Conservation (phyloP, 352 stramenopile genomes). For the Hyaloperonospora arabidopsidis region DNA sequence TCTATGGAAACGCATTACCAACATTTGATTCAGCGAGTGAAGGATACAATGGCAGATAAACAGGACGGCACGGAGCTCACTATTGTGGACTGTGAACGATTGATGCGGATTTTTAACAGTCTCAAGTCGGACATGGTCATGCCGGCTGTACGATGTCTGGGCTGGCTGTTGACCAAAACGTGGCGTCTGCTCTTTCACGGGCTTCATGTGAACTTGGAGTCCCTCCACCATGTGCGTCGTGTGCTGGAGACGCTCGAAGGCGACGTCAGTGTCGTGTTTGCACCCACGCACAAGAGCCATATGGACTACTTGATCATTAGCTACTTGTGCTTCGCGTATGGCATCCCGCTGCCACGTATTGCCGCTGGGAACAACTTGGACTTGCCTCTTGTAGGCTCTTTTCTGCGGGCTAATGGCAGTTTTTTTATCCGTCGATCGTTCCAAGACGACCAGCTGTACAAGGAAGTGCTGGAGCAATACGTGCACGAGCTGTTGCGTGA, state of each 20-base stretch:
- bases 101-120: constrained; percentile 51
- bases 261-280: constrained; percentile 71
- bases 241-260: constrained; percentile 39
- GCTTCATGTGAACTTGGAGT: constrained; percentile 62
- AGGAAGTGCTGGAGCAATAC: constrained; percentile 80
- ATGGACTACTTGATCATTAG: constrained; percentile 88
- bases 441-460: constrained; percentile 62
- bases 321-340: constrained; percentile 85
- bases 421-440: constrained; percentile 88
- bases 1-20: constrained; percentile 32
- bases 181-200: constrained; percentile 71
- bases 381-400: constrained; percentile 66
- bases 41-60: constrained; percentile 8
- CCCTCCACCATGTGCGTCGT: constrained; percentile 46
- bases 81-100: constrained; percentile 21
- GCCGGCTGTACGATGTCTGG: constrained; percentile 61
- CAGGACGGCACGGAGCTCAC: constrained; percentile 14
- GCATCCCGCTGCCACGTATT: constrained; percentile 78
- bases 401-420: constrained; percentile 78
- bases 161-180: constrained; percentile 72
- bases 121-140: constrained; percentile 74
- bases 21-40: constrained; percentile 37
- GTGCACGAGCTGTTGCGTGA: constrained; percentile 74
- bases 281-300: constrained; percentile 85
- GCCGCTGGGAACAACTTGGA: constrained; percentile 85